phyloP scores from a whole-genome alignment of 2,329 filamentous ascomycete species.

The Neoscytalidium dimidiatum region DNA sequence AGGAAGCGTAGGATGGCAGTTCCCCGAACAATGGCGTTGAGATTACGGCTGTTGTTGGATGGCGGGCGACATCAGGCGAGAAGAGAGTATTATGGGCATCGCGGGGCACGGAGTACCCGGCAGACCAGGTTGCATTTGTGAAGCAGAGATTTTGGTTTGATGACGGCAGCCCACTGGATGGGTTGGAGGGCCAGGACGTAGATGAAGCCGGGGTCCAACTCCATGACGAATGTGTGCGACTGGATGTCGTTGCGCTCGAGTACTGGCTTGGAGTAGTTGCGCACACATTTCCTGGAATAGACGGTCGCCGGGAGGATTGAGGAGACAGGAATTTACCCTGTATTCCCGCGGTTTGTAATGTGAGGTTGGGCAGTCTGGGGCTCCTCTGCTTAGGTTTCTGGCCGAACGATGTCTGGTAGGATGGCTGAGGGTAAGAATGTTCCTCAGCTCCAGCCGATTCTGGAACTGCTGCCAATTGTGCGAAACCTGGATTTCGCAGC shows the following conservation, averaged over 20 bases:
- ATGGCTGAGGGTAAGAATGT: not conserved
- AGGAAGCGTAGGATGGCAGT: not conserved
- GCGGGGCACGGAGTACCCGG: not conserved
- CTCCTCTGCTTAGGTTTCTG: not conserved
- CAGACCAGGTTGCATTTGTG: not conserved
- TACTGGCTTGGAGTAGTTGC: not conserved
- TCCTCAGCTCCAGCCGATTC: not conserved
- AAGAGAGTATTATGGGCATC: not conserved
- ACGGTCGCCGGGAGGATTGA: not conserved
- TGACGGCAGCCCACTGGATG: not conserved
- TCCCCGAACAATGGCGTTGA: not conserved
- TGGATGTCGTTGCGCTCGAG: not conserved
- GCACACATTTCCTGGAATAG: not conserved
- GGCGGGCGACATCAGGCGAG: not conserved
- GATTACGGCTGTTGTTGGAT: not conserved
- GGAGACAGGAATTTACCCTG: not conserved
- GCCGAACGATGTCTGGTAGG: not conserved
- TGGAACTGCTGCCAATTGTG: not conserved
- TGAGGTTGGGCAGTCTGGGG: not conserved
- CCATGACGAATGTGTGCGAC: not conserved
- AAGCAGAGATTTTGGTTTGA: not conserved
- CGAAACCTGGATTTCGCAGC: too few species aligned
- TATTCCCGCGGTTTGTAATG: not conserved
- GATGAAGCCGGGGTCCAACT: not conserved
- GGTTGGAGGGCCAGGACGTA: not conserved